Base-by-base conservation (phyloP, 1,284 basidiomycete genomes). In the Irpex sp. region DNA sequence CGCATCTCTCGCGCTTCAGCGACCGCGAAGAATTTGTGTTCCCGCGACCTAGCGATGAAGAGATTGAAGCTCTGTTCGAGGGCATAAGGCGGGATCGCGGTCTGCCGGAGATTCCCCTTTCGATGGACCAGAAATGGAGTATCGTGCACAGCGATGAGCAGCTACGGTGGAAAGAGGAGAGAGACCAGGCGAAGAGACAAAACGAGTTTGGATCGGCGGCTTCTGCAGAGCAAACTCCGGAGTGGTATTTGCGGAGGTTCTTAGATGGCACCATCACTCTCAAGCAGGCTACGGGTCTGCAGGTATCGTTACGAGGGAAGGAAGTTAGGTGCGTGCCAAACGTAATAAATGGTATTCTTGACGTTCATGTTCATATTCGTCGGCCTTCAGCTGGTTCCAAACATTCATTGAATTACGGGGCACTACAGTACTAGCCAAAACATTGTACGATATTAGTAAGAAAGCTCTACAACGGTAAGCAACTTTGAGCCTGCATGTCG, bases 181-280 rank as follows among this genome's bases (percentile, higher is more conserved):
- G 81, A 68, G 84, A 88, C 67, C 82, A 84, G 69, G 79, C 80
- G 47, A 84, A 81, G 68, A 87, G 81, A 71, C 85, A 87, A 68
- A 76, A 74, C 19, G 86, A 89, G 62, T 70, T 79, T 13, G 83
- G 83, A 66, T 71, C 82, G 13, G 74, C 75, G 19, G 74, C 79
- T 31, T 80, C 83, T 51, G 76, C 83, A 17, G 85, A 86, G 63
- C 86, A 89, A 64, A 85, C 88, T 17, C 93, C 93, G 1, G 89
- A 94, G 73, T 95, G 88, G 90, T 97, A 94, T 72, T 88, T 97
- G 68, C 87, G 89, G 75, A 94, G 90, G 75, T 95, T 97, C 73
- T 81, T 97, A 75, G 92, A 95, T 72, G 87, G 87, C 65, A 90
- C 92, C 4, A 89, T 96, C 57, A 95, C 89, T 1, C 77, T 87